These are phyloP conservation scores for Limnomonas spitsbergensis DNA, from an alignment of 139 green algal genomes.

Conservation along the genomic window DNA sequence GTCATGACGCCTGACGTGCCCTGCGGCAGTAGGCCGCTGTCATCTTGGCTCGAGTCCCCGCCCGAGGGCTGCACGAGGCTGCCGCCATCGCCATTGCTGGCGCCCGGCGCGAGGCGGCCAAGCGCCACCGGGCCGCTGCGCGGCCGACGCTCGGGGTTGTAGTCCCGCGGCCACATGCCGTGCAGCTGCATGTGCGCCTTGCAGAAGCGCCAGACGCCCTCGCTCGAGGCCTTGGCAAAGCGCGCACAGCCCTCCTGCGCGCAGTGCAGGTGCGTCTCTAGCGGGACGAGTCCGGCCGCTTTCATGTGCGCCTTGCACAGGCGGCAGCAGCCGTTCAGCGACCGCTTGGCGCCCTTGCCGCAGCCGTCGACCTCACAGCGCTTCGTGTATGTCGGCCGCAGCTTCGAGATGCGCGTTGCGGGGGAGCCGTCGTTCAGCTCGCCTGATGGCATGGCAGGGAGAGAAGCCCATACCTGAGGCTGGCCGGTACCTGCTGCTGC, in stretches of 20 bases:
- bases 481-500: too few relatives aligned
- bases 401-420: too few relatives aligned
- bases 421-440: too few relatives aligned
- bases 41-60: neutral
- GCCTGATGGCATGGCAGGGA: too few relatives aligned
- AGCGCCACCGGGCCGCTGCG: neutral
- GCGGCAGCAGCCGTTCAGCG: neutral
- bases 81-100: too few relatives aligned
- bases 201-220: conserved; percentile 13
- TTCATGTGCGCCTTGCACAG: conserved; percentile 14
- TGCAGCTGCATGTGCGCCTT: conserved; percentile 13
- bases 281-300: neutral
- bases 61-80: neutral
- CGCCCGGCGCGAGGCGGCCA: too few relatives aligned
- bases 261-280: conserved; percentile 8
- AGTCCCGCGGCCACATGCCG: conserved; percentile 10
- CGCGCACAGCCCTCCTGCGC: neutral
- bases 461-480: too few relatives aligned
- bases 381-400: neutral
- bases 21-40: neutral
- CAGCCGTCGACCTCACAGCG: neutral
- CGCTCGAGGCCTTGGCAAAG: conserved; percentile 5
- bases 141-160: neutral
- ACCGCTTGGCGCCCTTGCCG: neutral
- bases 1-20: too few relatives aligned